phyloP scores from a whole-genome alignment of 352 stramenopile genomes.

The Nothophytophthora sp. region DNA sequence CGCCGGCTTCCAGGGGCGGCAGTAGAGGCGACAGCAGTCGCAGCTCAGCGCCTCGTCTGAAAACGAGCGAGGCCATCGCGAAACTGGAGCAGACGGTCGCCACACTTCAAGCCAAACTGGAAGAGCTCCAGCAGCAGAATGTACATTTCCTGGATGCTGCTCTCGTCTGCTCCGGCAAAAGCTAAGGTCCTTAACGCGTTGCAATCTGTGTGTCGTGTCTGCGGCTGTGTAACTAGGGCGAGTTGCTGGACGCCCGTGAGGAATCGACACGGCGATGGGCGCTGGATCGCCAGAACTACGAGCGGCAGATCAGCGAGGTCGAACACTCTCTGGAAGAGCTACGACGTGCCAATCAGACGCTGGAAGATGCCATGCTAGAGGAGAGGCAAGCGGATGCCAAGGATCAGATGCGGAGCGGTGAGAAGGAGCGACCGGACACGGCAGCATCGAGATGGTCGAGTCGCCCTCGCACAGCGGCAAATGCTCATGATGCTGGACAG shows the following conservation, averaged over 20 bases:
- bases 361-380: constrained; percentile 60
- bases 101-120: constrained; percentile 54
- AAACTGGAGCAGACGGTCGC: constrained; percentile 67
- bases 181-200: too few species aligned
- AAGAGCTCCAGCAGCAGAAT: constrained; percentile 79
- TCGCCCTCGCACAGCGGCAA: constrained; percentile 10
- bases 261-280: constrained; percentile 67
- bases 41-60: constrained; percentile 14
- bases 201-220: constrained; percentile 1
- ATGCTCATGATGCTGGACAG: not conserved
- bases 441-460: constrained; percentile 9
- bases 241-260: constrained; percentile 59
- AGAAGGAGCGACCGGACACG: constrained; percentile 1
- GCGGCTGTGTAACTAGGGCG: too few species aligned
- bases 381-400: constrained; percentile 26
- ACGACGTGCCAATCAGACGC: constrained; percentile 52
- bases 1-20: constrained; percentile 18
- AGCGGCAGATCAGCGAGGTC: constrained; percentile 57
- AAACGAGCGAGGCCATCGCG: constrained; percentile 27
- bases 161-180: too few species aligned
- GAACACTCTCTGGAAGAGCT: constrained; percentile 63
- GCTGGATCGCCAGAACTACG: constrained; percentile 70
- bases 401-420: constrained; percentile 7
- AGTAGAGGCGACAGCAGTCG: constrained; percentile 12
- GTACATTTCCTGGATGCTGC: constrained; percentile 45